These are phyloP conservation scores for Aspergillus brasiliensis DNA, from an alignment of 2,329 filamentous ascomycete genomes.

Conservation along the genomic window DNA sequence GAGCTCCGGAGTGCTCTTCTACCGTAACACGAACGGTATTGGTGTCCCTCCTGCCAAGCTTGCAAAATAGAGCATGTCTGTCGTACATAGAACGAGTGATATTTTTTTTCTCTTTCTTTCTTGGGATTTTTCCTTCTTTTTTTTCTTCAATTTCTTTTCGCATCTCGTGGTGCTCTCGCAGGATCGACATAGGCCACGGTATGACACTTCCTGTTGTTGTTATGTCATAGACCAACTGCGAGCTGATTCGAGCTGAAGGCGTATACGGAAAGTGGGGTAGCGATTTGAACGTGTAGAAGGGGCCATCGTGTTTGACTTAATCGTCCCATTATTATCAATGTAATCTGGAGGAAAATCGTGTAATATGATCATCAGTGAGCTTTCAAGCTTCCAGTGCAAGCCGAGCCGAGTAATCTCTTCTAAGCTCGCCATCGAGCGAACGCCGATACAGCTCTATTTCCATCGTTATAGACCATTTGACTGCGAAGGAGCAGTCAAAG, in stretches of 20 bases:
- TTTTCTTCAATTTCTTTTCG: slow-evolving; percentile 10
- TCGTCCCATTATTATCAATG: background rate
- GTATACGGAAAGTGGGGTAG: slow-evolving; percentile 2
- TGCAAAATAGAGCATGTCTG: slow-evolving; percentile 25
- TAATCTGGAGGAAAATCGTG: background rate
- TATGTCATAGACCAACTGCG: slow-evolving; percentile 6
- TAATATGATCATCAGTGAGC: too few species aligned
- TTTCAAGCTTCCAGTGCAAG: too few species aligned
- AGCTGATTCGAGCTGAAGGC: slow-evolving; percentile 5
- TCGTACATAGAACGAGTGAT: slow-evolving; percentile 21
- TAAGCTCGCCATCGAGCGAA: too few species aligned
- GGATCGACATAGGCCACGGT: slow-evolving; percentile 27
- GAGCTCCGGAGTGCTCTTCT: slow-evolving; percentile 85
- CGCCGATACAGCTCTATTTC: too few species aligned
- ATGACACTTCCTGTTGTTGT: slow-evolving; percentile 10
- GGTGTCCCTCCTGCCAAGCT: slow-evolving; percentile 62
- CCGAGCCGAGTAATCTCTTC: too few species aligned
- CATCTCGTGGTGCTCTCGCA: slow-evolving; percentile 26
- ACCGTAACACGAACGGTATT: slow-evolving; percentile 88
- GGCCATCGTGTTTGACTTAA: background rate
- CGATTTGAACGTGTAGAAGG: slow-evolving; percentile 3
- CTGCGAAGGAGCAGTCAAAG: too few species aligned
- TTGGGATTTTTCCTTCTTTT: slow-evolving; percentile 12
- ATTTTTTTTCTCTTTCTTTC: slow-evolving; percentile 3
- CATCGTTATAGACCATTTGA: too few species aligned